These are phyloP conservation scores for Epicoccum nigrum DNA, from an alignment of 2,329 filamentous ascomycete genomes.

Conservation along the genomic window DNA sequence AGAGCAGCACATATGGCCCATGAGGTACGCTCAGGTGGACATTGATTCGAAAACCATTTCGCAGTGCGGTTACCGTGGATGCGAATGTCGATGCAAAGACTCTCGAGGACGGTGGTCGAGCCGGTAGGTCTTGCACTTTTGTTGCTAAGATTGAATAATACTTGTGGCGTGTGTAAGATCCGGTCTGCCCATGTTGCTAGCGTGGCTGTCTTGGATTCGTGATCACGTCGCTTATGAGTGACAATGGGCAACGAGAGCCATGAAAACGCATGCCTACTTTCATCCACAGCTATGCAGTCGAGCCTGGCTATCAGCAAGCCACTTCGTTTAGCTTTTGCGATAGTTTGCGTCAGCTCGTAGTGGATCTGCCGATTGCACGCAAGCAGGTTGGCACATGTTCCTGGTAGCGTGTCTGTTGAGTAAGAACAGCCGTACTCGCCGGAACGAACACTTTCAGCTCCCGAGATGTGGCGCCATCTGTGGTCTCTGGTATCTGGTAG, in stretches of 20 bases:
- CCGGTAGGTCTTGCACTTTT: conserved; percentile 1
- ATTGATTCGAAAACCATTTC: conserved; percentile 26
- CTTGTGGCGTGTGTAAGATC: conserved; percentile 17
- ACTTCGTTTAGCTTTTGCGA: conserved; percentile 25
- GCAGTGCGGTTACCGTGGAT: conserved; percentile 29
- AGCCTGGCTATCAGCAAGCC: conserved; percentile 28
- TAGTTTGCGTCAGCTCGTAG: conserved; percentile 35
- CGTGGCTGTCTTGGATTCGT: conserved; percentile 8
- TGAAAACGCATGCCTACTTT: conserved; percentile 40
- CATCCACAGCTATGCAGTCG: conserved; percentile 40
- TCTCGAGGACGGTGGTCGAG: conserved; percentile 23
- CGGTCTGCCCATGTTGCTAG: conserved; percentile 27
- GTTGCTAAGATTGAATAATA: conserved; percentile 7
- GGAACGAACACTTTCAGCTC: conserved; percentile 20
- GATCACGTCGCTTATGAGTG: conserved; percentile 16
- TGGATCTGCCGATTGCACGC: conserved; percentile 37
- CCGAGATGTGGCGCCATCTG: conserved; percentile 24
- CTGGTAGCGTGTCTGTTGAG: conserved; percentile 26
- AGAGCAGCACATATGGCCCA: conserved; percentile 47
- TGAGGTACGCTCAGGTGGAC: conserved; percentile 31
- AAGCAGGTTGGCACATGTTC: conserved; percentile 41
- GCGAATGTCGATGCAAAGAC: conserved; percentile 41
- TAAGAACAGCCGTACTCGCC: conserved; percentile 37
- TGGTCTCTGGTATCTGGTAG: conserved; percentile 25
- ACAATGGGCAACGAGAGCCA: conserved; percentile 41